phyloP scores from a whole-genome alignment of 2,329 filamentous ascomycete genomes.

The Monosporascus sp. region DNA sequence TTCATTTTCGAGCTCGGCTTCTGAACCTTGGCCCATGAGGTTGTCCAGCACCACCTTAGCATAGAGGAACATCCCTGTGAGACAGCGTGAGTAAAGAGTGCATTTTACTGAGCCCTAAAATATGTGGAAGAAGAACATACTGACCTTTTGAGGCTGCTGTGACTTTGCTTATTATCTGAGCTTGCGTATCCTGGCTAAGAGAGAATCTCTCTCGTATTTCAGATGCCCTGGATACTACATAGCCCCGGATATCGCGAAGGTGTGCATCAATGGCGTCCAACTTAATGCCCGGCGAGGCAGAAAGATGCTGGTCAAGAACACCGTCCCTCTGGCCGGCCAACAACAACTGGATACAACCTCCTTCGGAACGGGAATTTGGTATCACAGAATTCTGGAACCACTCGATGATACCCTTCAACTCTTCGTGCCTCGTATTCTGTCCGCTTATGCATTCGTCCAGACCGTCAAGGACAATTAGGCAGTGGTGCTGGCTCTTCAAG shows the following conservation, averaged over 20 bases:
- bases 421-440: background rate
- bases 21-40: constrained; percentile 9
- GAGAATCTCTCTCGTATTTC: background rate
- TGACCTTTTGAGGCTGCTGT: constrained; percentile 1
- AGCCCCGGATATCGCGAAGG: background rate
- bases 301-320: constrained; percentile 1
- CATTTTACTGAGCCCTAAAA: background rate
- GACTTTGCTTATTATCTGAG: background rate
- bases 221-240: background rate
- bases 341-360: constrained; percentile 2
- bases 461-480: constrained; percentile 6
- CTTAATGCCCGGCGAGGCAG: background rate
- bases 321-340: constrained; percentile 4
- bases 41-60: constrained; percentile 16
- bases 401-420: background rate
- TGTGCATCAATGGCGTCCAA: constrained; percentile 1
- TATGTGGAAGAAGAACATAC: background rate
- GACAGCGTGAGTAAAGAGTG: background rate
- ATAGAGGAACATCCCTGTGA: constrained; percentile 14
- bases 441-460: constrained; percentile 4
- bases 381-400: constrained; percentile 1
- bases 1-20: constrained; percentile 14
- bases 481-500: constrained; percentile 1
- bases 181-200: background rate
- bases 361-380: background rate